Percentiles rank a stretch among this genome's conserved stretches.
phyloP scores from a whole-genome alignment of 2,329 filamentous ascomycete species.

The Corinectria fuckeliana region DNA sequence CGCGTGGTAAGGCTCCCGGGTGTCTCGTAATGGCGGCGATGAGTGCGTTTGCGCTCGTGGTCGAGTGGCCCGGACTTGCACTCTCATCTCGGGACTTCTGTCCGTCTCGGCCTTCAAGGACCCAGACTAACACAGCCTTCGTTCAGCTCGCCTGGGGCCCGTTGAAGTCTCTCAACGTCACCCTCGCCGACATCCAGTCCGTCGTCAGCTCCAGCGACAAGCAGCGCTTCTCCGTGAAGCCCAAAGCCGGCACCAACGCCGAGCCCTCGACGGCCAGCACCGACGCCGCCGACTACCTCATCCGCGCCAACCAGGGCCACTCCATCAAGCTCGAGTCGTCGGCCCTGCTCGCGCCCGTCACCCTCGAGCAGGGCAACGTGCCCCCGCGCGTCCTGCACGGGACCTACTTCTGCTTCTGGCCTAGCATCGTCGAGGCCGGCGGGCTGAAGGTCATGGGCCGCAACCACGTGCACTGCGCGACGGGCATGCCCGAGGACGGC shows the following conservation, averaged over 20 bases:
- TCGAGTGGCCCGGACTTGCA: neutral
- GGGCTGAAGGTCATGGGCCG: constrained; percentile 82
- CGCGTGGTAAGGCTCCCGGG: constrained; percentile 58
- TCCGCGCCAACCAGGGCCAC: constrained; percentile 96
- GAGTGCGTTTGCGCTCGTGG: neutral
- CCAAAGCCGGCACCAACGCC: constrained; percentile 46
- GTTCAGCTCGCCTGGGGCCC: constrained; percentile 61
- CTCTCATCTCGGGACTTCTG: neutral
- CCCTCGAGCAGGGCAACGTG: constrained; percentile 61
- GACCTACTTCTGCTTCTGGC: constrained; percentile 84
- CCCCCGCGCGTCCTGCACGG: constrained; percentile 81
- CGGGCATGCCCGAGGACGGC: constrained; percentile 66
- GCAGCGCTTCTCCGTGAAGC: constrained; percentile 84
- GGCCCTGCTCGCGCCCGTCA: constrained; percentile 72
- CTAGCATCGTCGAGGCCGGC: constrained; percentile 74
- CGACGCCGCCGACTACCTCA: constrained; percentile 75
- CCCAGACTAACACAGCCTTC: constrained; percentile 6
- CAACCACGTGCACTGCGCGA: constrained; percentile 90
- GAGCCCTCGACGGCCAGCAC: constrained; percentile 35
- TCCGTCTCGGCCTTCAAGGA: neutral
- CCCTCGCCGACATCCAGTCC: constrained; percentile 73
- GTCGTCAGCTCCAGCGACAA: constrained; percentile 83
- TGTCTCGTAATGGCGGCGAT: neutral
- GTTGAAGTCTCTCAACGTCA: constrained; percentile 73
- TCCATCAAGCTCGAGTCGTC: constrained; percentile 78